Base-by-base conservation (phyloP, 1,139 yeast genomes). In the Magnusiomyces paraingens region DNA sequence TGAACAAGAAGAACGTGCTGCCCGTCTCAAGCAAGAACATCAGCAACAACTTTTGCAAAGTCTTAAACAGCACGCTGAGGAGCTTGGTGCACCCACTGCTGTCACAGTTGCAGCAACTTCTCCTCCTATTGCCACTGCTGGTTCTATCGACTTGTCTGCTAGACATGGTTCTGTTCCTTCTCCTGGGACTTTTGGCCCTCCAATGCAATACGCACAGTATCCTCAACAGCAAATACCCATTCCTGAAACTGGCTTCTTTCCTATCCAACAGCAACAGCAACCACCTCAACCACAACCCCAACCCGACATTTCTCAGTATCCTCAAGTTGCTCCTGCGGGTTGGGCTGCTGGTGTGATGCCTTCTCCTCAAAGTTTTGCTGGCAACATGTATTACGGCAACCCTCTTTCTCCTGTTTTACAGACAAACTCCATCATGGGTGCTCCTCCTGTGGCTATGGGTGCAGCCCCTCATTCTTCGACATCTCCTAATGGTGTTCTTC, bases 31-130 rank as follows among this genome's bases (percentile, higher is more conserved):
- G 49, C 61, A 58, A 42, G 60, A 56, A 38, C 60, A 58, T 40
- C 63, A 61, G 29, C 54, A 55, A 47, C 58, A 57, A 43, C 55
- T 60, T 47, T 57, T 58, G 42, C 57, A 54, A 21, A 54, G 55
- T 15, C 52, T 56, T 10, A 57, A 56, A 45, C 57, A 52, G 36
- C 61, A 58, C 47, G 58, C 57, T 14, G 57, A 50, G 22, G 57
- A 54, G 17, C 36, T 45, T 38, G 51, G 51, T 29, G 50, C 50
- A 20, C 54, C 53, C 10, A 44, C 42, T 40, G 32, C 46, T 6
- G 52, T 47, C n/a, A 52, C 49, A 10, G 50, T 14, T 21, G 26
- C 43, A 17, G 18, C 43, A 40, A 17, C 52, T n/a, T 18, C 52
- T 11, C 42, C 51, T 3, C 36, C 53, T 26, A 41, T 46, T 26